These are phyloP conservation scores for Pezicula radicicola DNA, from an alignment of 2,329 filamentous ascomycete genomes.

Conservation along the genomic window DNA sequence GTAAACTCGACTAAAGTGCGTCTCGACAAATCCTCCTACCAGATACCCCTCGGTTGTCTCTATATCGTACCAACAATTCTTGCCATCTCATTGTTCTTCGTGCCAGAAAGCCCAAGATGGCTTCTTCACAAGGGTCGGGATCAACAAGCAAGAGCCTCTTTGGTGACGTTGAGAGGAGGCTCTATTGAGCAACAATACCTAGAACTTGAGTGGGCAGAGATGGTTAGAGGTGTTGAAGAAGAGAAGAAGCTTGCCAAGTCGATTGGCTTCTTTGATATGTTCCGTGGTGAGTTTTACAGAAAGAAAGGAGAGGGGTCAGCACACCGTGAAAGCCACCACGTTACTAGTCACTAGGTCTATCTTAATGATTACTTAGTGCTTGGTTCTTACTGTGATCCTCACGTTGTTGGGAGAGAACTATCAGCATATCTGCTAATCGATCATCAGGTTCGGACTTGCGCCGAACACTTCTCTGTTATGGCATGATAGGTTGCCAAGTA, in stretches of 20 bases:
- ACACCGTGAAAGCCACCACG: no score
- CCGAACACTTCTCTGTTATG: slow-evolving; percentile 29
- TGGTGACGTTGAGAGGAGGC: slow-evolving; percentile 23
- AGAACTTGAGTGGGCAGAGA: slow-evolving; percentile 25
- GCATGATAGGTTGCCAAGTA: slow-evolving; percentile 11
- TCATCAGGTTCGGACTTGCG: slow-evolving; percentile 27
- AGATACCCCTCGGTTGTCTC: slow-evolving; percentile 20
- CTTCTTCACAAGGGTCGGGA: slow-evolving; percentile 29
- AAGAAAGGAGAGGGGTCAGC: no score
- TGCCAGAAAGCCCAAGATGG: slow-evolving; percentile 36
- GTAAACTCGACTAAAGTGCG: slow-evolving; percentile 9
- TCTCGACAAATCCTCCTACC: slow-evolving; percentile 23
- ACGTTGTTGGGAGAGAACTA: background rate
- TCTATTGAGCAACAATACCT: slow-evolving; percentile 24
- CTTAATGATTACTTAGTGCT: no score
- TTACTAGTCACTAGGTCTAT: no score
- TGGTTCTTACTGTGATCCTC: background rate
- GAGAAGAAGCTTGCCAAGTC: slow-evolving; percentile 20
- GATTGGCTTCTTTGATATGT: slow-evolving; percentile 14
- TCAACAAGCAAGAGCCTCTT: slow-evolving; percentile 21
- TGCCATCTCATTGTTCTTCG: slow-evolving; percentile 29
- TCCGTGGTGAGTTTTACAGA: slow-evolving; percentile 5
- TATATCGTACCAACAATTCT: slow-evolving; percentile 23
- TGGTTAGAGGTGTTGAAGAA: slow-evolving; percentile 26
- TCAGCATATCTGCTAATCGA: slow-evolving; percentile 7